Conservation (phyloP, 2,329 filamentous ascomycete species). For the Hymenoscyphus repandus region DNA sequence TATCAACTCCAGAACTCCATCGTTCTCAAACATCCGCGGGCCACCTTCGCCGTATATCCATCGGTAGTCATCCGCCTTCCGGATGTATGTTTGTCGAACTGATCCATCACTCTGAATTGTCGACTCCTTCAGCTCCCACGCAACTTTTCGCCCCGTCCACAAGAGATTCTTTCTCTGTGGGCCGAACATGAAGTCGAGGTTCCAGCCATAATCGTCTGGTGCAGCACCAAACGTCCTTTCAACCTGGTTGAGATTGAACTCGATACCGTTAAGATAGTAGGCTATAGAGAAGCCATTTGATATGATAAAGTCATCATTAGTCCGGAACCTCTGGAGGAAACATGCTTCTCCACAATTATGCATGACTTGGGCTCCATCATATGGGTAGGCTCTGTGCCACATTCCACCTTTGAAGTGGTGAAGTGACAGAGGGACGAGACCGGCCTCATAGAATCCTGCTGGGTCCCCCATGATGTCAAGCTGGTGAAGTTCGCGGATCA, state of each 20-base stretch:
- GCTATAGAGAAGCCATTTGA: constrained; percentile 28
- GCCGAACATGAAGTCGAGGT: constrained; percentile 44
- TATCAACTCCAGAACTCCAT: constrained; percentile 52
- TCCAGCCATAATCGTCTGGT: constrained; percentile 29
- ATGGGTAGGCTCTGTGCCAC: constrained; percentile 40
- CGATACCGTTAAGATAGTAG: constrained; percentile 27
- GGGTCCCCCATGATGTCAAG: constrained; percentile 29
- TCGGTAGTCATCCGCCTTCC: constrained; percentile 46
- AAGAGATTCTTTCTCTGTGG: constrained; percentile 43
- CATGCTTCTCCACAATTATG: constrained; percentile 31
- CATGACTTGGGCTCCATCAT: constrained; percentile 24
- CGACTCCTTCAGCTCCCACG: constrained; percentile 50
- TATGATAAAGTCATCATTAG: constrained; percentile 29
- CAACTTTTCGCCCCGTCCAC: constrained; percentile 46
- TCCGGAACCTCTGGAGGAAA: constrained; percentile 28
- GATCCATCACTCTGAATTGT: constrained; percentile 42
- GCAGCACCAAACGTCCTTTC: constrained; percentile 26
- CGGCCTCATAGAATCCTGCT: constrained; percentile 30
- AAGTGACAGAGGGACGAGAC: constrained; percentile 24
- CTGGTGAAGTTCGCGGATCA: constrained; percentile 28
- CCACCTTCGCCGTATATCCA: constrained; percentile 42
- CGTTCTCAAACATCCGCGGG: constrained; percentile 45
- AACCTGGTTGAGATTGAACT: constrained; percentile 29
- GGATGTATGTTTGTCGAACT: constrained; percentile 48
- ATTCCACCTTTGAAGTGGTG: constrained; percentile 41